These are phyloP conservation scores for Talaromyces proteolyticus DNA, from an alignment of 495 filamentous ascomycete species.

Conservation along the genomic window DNA sequence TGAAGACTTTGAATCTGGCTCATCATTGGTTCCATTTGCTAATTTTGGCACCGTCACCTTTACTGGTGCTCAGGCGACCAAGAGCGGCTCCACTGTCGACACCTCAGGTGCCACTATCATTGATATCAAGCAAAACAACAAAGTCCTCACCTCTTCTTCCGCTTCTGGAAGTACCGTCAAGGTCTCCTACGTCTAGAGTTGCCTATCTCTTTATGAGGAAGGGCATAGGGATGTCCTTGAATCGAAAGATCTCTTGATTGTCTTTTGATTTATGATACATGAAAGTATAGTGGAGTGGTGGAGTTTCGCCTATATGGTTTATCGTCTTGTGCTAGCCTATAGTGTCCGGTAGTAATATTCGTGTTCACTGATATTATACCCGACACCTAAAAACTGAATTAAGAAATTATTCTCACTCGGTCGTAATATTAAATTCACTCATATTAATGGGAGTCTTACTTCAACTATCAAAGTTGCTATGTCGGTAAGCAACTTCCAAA, in stretches of 20 bases:
- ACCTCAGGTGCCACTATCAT: constrained; percentile 37
- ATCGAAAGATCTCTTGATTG: not conserved
- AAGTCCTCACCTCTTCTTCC: constrained; percentile 41
- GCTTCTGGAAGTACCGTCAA: constrained; percentile 2
- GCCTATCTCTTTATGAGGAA: not conserved
- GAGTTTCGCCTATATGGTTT: no score
- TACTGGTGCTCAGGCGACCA: constrained; percentile 33
- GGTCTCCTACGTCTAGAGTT: not conserved
- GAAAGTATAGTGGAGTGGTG: no score
- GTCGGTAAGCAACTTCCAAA: no score
- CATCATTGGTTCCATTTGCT: constrained; percentile 42
- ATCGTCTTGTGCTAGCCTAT: no score
- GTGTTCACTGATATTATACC: no score
- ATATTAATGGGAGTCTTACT: no score
- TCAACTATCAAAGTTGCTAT: no score
- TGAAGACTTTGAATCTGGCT: constrained; percentile 51
- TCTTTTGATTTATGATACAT: no score
- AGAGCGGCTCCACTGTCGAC: constrained; percentile 15
- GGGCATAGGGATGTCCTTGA: not conserved
- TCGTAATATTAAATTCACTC: no score
- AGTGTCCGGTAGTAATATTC: no score
- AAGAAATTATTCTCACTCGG: no score
- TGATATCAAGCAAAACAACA: constrained; percentile 44
- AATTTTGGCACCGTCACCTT: constrained; percentile 49
- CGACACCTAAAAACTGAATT: no score